Base-by-base conservation (phyloP, 2,329 filamentous ascomycete genomes). In the Sphaerulina musiva region DNA sequence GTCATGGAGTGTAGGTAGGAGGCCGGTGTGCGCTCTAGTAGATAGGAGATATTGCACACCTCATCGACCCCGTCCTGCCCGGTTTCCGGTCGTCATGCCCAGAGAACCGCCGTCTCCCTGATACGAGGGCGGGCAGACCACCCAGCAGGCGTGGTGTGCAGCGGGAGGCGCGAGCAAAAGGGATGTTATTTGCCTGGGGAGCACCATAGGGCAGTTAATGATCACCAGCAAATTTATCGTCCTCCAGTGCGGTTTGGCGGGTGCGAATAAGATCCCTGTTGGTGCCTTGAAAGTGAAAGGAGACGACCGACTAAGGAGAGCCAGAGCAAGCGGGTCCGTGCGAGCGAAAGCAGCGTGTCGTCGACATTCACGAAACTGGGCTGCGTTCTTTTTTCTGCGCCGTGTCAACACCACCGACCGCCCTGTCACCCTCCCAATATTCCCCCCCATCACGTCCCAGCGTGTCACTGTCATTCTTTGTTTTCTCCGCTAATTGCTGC, bases 381-480 rank as follows among this genome's bases (percentile, higher is more conserved):
- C 26, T 29, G 26, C 34, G 34, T 38, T 11, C 12, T 38, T 38
- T 38, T 38, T n/a, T 38, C 34, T 38, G 34, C 26, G 26, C 26
- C 6, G 26, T 29, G 26, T 29, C 12, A 8, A 12, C 44, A 26
- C 9, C 38, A 32, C 14, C 34, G 17, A 32, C 14, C 34, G 17
- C 14, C 47, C 23, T 26, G 31, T 41, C 39, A 23, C 23, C 40
- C 17, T 20, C 46, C 23, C 34, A n/a, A 34, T 23, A 20, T 20
- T 20, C 20, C 20, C 20, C 11, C 48, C 6, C 31, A 34, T 48
- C 40, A 26, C 32, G 29, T 29, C 36, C 41, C 40, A 42, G 36
- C 39, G 54, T 56, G 50, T 8, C 46, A 56, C 54, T 34, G 46
- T 56, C 54, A 17, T 49, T 56, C 54, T 56, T 56, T 56, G 54